A percentile compares a stretch with the other conserved stretches of the same genome.
Evolutionary conservation across 2,329 filamentous ascomycete genomes (phyloP).

Genomic region (Claviceps sp.): DNA sequence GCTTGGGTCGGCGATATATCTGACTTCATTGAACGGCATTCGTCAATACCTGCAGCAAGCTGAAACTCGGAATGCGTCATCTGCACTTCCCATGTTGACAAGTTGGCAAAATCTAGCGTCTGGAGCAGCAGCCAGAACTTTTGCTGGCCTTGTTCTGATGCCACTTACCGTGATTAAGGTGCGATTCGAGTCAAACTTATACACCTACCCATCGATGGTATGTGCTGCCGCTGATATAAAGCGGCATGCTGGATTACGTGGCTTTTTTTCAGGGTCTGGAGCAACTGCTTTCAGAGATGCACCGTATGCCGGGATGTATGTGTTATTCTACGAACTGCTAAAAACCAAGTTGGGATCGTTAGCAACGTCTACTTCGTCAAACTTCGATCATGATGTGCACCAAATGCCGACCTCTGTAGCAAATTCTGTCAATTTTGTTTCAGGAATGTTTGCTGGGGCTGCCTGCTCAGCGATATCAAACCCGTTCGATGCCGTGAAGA

Average conservation of each 20-base stretch:
- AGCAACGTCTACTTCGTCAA: conserved; percentile 5
- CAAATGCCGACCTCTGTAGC: conserved; percentile 19
- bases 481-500: conserved; percentile 95
- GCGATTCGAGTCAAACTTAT: conserved; percentile 80
- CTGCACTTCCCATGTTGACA: conserved; percentile 66
- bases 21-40: conserved; percentile 72
- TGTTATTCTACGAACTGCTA: conserved; percentile 80
- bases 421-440: conserved; percentile 72
- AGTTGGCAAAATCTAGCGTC: conserved; percentile 77
- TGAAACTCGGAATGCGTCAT: conserved; percentile 34
- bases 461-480: conserved; percentile 83
- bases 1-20: conserved; percentile 87
- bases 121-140: conserved; percentile 70
- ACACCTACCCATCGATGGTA: conserved; percentile 65
- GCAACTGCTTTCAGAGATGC: conserved; percentile 88
- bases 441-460: conserved; percentile 67
- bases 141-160: conserved; percentile 86
- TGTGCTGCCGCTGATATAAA: conserved; percentile 65
- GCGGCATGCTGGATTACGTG: conserved; percentile 57
- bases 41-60: conserved; percentile 45
- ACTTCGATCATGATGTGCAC: conserved; percentile 8
- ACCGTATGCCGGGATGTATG: conserved; percentile 92
- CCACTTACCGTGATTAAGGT: conserved; percentile 95
- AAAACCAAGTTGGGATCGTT: conserved; percentile 45
- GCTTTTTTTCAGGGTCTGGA: conserved; percentile 88